Conservation (phyloP, 768 basidiomycete species). For the Phylloporus rhodoxanthus region DNA sequence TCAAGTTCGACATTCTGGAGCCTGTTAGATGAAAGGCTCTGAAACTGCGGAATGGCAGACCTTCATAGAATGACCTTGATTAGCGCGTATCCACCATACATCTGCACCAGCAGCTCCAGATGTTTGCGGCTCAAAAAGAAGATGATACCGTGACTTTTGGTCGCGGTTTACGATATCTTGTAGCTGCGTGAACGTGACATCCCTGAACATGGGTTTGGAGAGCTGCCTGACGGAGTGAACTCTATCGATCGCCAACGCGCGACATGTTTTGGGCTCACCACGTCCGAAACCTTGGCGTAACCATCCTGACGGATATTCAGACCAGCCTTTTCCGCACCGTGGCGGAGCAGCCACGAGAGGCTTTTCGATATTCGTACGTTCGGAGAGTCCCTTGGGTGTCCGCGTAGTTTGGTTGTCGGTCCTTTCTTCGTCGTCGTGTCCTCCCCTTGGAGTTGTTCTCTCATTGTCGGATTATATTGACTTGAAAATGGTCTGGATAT, state of each 20-base stretch:
- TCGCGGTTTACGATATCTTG: conserved; percentile 64
- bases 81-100: conserved; percentile 85
- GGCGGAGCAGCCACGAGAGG: conserved; percentile 85
- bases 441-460: conserved; percentile 4
- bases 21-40: neutral
- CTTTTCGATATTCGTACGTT: conserved; percentile 78
- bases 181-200: conserved; percentile 47
- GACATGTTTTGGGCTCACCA: conserved; percentile 52
- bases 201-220: conserved; percentile 59
- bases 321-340: conserved; percentile 75
- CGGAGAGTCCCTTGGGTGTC: conserved; percentile 55
- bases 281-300: conserved; percentile 72
- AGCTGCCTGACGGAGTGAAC: conserved; percentile 42
- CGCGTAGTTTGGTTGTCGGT: conserved; percentile 45
- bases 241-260: neutral
- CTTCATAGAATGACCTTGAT: conserved; percentile 85
- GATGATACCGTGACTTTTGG: conserved; percentile 59
- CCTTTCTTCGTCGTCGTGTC: conserved; percentile 7
- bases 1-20: conserved; percentile 64
- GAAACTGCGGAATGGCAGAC: conserved; percentile 32
- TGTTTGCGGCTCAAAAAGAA: conserved; percentile 45
- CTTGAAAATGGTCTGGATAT: neutral
- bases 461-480: conserved; percentile 8
- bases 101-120: conserved; percentile 27
- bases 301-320: conserved; percentile 78